Conservation (phyloP, 345 rosid species). For the Gossypium australe region DNA sequence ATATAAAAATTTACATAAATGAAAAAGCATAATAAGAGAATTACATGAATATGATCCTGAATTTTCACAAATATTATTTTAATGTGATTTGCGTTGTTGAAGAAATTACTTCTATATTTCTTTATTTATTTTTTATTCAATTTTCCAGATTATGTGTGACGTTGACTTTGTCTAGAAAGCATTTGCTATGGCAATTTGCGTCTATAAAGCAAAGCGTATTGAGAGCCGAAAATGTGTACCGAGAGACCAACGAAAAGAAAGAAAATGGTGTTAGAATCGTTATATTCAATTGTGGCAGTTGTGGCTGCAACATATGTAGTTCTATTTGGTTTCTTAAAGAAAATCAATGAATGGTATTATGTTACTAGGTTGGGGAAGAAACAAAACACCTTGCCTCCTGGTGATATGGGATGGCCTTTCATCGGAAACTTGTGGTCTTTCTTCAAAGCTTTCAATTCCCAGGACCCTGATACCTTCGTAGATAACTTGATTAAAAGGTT, state of each 20-base stretch:
- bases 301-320: background rate
- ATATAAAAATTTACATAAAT: no score
- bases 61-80: no score
- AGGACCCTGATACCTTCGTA: background rate
- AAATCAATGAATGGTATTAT: background rate
- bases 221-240: background rate
- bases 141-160: background rate
- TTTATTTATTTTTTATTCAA: background rate
- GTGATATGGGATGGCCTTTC: background rate
- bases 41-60: no score
- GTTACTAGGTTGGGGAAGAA: background rate
- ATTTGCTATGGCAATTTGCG: background rate
- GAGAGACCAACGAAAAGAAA: background rate
- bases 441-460: conserved; percentile 1
- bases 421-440: background rate
- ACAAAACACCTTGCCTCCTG: background rate
- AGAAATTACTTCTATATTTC: background rate
- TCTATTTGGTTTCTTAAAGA: background rate
- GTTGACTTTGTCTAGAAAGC: background rate
- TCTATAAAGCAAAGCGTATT: background rate
- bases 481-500: background rate
- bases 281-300: background rate
- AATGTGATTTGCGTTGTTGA: background rate
- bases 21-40: no score
- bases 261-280: background rate